Base-by-base conservation (phyloP, 225 moss, liverwort and hornwort species). In the Ulota crispa region DNA sequence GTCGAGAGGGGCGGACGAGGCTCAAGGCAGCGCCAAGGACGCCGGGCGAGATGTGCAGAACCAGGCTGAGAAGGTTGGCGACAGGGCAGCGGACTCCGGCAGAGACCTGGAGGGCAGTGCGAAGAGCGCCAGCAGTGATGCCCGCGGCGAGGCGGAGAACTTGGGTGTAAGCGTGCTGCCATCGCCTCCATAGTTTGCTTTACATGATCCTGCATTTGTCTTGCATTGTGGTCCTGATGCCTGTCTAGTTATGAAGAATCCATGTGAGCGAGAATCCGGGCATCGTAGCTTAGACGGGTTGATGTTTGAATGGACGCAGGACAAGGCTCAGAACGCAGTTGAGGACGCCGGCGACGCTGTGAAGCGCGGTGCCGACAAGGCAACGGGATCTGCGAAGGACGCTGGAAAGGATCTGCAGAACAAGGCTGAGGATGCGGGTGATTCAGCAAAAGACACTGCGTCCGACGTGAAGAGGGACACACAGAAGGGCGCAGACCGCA, bases 331-430 rank as follows among this genome's bases (percentile, higher is more conserved):
- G 19, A 68, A 66, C 30, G 45, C 77, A 3, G 0, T 83, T 1
- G 80, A 80, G 14, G 68, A 68, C 52, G 80, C 73, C 1, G 77
- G 80, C 0, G 68, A 80, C 12, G 61, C 72, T 15, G 0, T 83
- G 61, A 82, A 80, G 76, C 65, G 54, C 66, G 82, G 79, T 52
- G 64, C 71, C 2, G 68, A 89, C 62, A 73, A 84, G 68, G 75
- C 79, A 0, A 36, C 45, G 27, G 12, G 41, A 31, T 37, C 75
- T 27, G 70, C 70, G 0, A 52, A 86, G 42, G 83, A 83, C 1
- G 79, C 79, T 0, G 83, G 83, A 1, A 71, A 83, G 64, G 75
- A 86, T 76, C 9, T 80, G 75, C 79, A 56, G 79, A 59, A 32
- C 23, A 39, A 83, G 79, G 79, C 70, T 3, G 75, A 86, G 54